These are phyloP conservation scores for Xylariales sp. DNA, from an alignment of 2,329 filamentous ascomycete genomes.

Conservation along the genomic window DNA sequence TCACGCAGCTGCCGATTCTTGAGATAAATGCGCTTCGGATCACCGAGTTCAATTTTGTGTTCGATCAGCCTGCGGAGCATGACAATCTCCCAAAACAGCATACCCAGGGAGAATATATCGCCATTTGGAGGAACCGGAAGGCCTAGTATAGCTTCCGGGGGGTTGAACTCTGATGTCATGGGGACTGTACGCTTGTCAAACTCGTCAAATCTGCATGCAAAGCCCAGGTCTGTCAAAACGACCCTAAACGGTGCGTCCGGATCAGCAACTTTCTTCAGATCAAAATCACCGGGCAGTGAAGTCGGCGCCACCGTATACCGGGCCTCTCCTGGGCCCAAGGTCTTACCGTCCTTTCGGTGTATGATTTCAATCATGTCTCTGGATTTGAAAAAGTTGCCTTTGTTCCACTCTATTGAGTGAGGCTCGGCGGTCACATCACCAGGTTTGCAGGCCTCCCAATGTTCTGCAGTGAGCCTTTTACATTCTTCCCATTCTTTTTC, in stretches of 20 bases:
- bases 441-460: neutral
- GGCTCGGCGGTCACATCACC: neutral
- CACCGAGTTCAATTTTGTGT: neutral
- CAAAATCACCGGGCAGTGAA: neutral
- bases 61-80: conserved; percentile 1
- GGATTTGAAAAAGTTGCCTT: neutral
- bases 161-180: neutral
- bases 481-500: neutral
- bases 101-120: neutral
- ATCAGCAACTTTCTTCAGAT: neutral
- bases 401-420: neutral
- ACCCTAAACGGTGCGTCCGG: neutral
- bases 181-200: neutral
- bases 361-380: neutral
- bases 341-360: neutral
- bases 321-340: neutral
- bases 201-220: neutral
- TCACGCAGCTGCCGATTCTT: neutral
- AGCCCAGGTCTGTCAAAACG: neutral
- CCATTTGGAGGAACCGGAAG: neutral
- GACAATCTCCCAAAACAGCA: conserved; percentile 1
- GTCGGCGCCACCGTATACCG: neutral
- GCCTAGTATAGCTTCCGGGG: conserved; percentile 1
- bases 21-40: neutral
- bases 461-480: neutral